phyloP scores from a whole-genome alignment of 2,329 filamentous ascomycete species.

The Exophiala alcalophila region DNA sequence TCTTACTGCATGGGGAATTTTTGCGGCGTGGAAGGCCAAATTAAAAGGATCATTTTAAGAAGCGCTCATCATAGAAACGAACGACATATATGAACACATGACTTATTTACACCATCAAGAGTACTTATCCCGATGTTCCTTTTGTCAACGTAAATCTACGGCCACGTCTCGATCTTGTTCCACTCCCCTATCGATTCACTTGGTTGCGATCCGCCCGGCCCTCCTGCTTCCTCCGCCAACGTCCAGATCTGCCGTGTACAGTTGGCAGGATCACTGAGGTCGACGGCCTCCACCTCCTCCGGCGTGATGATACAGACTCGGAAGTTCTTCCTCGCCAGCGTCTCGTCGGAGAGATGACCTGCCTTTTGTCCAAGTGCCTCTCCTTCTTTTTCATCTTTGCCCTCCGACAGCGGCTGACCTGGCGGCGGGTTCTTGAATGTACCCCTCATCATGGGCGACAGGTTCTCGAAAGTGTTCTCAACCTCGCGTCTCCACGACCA shows the following conservation, averaged over 20 bases:
- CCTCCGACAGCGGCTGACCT: constrained; percentile 57
- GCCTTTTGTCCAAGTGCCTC: constrained; percentile 62
- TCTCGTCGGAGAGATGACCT: constrained; percentile 63
- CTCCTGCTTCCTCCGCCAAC: constrained; percentile 47
- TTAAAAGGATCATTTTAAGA: too few species aligned
- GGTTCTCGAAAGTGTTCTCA: constrained; percentile 84
- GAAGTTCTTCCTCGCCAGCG: constrained; percentile 70
- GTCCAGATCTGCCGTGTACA: constrained; percentile 66
- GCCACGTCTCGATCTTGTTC: constrained; percentile 69
- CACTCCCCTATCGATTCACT: constrained; percentile 49
- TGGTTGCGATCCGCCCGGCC: constrained; percentile 37
- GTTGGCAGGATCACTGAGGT: constrained; percentile 65
- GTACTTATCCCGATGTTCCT: too few species aligned
- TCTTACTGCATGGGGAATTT: too few species aligned
- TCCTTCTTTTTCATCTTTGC: constrained; percentile 44
- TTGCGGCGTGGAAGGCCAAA: too few species aligned
- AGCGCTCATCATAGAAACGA: too few species aligned
- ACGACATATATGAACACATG: too few species aligned
- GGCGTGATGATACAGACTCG: constrained; percentile 84
- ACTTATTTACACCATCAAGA: too few species aligned
- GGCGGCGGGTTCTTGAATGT: constrained; percentile 71
- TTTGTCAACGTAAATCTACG: constrained; percentile 28
- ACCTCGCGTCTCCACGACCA: constrained; percentile 82
- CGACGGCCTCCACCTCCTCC: constrained; percentile 70
- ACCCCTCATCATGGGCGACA: constrained; percentile 74